Conservation (phyloP, 257 asterid species). For the Penstemon davidsonii region DNA sequence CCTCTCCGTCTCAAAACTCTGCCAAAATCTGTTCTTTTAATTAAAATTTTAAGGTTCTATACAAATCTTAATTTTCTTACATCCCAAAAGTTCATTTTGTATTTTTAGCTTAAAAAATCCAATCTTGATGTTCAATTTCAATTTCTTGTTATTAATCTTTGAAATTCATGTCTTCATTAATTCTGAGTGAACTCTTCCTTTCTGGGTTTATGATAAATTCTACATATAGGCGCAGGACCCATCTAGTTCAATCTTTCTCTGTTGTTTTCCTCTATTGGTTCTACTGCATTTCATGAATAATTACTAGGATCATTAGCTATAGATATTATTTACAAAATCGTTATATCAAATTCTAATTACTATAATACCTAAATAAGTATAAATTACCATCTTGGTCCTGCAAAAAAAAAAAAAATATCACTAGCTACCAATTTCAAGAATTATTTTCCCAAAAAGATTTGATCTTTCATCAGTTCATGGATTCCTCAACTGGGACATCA, state of each 20-base stretch:
- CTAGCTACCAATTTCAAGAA: too few relatives aligned
- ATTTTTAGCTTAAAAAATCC: neutral
- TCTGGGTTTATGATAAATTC: constrained; percentile 95
- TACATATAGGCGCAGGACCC: constrained; percentile 85
- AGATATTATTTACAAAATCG: neutral
- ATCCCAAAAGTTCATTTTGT: too few relatives aligned
- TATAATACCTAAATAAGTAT: neutral
- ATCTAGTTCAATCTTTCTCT: constrained; percentile 90
- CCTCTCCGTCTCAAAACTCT: neutral
- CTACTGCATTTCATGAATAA: constrained; percentile 78
- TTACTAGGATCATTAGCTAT: neutral
- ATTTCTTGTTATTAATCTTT: constrained; percentile 40
- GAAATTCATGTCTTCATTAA: constrained; percentile 79
- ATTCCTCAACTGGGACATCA: constrained; percentile 64
- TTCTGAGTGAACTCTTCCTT: constrained; percentile 81
- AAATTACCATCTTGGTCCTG: constrained; percentile 46
- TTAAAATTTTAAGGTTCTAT: neutral
- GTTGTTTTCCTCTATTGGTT: constrained; percentile 99
- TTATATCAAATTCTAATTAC: neutral
- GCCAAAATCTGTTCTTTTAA: too few relatives aligned
- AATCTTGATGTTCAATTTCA: constrained; percentile 40
- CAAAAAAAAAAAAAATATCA: constrained; percentile 6
- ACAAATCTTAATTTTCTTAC: neutral
- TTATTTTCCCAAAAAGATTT: too few relatives aligned
- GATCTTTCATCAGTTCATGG: constrained; percentile 38